A percentile compares a stretch with the other conserved stretches of the same genome.
phyloP scores from a whole-genome alignment of 441 rosid species.

The Populus hybrid region DNA sequence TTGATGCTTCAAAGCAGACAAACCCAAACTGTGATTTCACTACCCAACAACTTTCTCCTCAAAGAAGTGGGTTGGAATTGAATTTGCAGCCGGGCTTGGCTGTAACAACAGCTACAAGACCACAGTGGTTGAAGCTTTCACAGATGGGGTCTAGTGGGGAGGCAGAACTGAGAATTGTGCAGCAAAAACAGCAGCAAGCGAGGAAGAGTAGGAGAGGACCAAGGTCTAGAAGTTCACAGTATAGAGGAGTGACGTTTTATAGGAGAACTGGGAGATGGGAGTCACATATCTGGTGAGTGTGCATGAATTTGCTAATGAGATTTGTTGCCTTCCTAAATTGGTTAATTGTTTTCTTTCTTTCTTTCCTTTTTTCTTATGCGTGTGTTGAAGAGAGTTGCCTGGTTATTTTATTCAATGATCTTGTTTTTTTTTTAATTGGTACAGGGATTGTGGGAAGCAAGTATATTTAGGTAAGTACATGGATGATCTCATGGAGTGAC shows the following conservation, averaged over 20 bases:
- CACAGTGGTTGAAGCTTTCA: slow-evolving; percentile 64
- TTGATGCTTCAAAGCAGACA: background rate
- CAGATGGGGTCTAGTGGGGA: slow-evolving; percentile 28
- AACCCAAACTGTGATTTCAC: slow-evolving; percentile 21
- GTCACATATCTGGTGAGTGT: slow-evolving; percentile 79
- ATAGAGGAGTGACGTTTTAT: slow-evolving; percentile 88
- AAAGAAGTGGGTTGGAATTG: slow-evolving; percentile 20
- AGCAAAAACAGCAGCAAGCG: slow-evolving; percentile 47
- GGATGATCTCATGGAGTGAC: background rate
- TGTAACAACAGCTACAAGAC: slow-evolving; percentile 4
- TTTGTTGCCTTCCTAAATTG: background rate
- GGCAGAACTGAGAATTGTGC: slow-evolving; percentile 32
- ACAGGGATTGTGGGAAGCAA: slow-evolving; percentile 98
- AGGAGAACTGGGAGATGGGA: slow-evolving; percentile 97
- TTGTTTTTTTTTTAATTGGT: background rate
- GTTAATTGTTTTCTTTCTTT: background rate
- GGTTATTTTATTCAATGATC: background rate
- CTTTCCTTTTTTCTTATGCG: background rate
- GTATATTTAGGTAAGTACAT: slow-evolving; percentile 70
- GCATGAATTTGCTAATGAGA: background rate
- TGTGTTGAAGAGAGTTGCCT: background rate
- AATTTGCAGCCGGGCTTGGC: slow-evolving; percentile 28
- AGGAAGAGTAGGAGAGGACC: slow-evolving; percentile 91
- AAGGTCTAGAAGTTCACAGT: slow-evolving; percentile 77
- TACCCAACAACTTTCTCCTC: slow-evolving; percentile 53